Evolutionary conservation across 306 rosid species (phyloP).

Genomic region (Vicia faba): DNA sequence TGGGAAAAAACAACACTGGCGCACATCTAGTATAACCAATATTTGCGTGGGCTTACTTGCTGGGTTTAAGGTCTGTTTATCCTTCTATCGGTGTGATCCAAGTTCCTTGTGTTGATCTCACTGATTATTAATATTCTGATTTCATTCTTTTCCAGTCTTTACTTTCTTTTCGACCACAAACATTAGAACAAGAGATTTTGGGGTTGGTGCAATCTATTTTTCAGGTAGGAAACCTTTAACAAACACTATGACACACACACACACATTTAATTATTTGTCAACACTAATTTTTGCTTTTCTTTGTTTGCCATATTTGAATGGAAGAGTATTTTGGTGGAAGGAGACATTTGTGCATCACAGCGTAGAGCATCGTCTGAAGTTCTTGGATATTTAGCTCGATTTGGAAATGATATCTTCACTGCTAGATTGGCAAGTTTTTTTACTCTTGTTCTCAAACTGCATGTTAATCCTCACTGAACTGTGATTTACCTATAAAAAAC

Average conservation of each 20-base stretch:
- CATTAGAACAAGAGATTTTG: slow-evolving; percentile 72
- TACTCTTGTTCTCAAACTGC: slow-evolving; percentile 28
- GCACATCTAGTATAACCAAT: slow-evolving; percentile 81
- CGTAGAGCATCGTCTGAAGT: slow-evolving; percentile 92
- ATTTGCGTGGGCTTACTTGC: slow-evolving; percentile 89
- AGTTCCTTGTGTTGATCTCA: slow-evolving; percentile 29
- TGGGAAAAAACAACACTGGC: slow-evolving; percentile 92
- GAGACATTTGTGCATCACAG: slow-evolving; percentile 87
- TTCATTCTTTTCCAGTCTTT: slow-evolving; percentile 59
- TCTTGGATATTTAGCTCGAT: slow-evolving; percentile 90
- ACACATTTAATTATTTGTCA: slow-evolving; percentile 2
- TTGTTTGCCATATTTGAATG: slow-evolving; percentile 42
- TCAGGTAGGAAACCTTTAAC: slow-evolving; percentile 57
- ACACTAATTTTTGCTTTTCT: slow-evolving; percentile 10
- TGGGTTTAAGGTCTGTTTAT: slow-evolving; percentile 76
- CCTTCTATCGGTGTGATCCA: slow-evolving; percentile 33
- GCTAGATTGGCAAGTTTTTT: slow-evolving; percentile 81
- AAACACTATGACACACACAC: background rate
- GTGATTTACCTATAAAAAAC: slow-evolving; percentile 32
- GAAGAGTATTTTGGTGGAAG: slow-evolving; percentile 87
- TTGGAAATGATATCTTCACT: slow-evolving; percentile 89
- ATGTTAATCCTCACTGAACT: slow-evolving; percentile 16
- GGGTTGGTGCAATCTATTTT: slow-evolving; percentile 81
- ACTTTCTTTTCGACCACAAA: slow-evolving; percentile 67
- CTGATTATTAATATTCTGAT: slow-evolving; percentile 35